Evolutionary conservation across 768 basidiomycete species (phyloP), one percentile per base, ranked within the genome.

Genomic region (Tulasnella sp.): DNA sequence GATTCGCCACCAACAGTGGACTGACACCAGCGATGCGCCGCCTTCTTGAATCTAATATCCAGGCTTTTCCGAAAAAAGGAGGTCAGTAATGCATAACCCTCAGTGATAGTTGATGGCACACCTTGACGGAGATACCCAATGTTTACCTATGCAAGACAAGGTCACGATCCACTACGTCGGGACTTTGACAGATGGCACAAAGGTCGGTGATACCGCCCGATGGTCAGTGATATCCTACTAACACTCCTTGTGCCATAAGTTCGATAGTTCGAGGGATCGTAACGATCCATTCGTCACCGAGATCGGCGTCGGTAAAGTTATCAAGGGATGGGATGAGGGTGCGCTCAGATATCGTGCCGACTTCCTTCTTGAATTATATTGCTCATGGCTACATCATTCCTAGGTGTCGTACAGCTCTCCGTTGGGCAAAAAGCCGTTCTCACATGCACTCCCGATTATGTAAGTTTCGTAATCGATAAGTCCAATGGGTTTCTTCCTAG

Each of bases 291-390:
- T 92, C 70, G 66, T 71, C 63, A 88, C 86, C 2, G 67, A 79
- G 68, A 90, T 91, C 63, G 88, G 90, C 47, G 74, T 81, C 19
- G 86, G 87, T 7, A 82, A 84, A 68, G 90, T 94, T 49, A 92
- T 94, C 73, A 85, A 77, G 68, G 88, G 90, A 29, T 93, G 89
- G 91, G 90, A 92, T 67, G 87, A 91, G 70, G 90, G 91, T 84
- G 64, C 65, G 77, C 72, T 15, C n/a, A 34, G 26, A 7, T 13
- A 34, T 48, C n/a, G 24, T 8, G 4, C 51, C 27, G n/a, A n/a
- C n/a, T n/a, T n/a, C n/a, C n/a, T n/a, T 8, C 15, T 48, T 19
- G 43, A 26, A 1, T 58, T 63, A 17, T 58, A 51, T 61, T 29
- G 63, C 64, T 61, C 56, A 58, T 45, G 55, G 56, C 49, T 17